Conservation (phyloP, 2,329 filamentous ascomycete genomes). For the Sporothrix brunneoviolacea region DNA sequence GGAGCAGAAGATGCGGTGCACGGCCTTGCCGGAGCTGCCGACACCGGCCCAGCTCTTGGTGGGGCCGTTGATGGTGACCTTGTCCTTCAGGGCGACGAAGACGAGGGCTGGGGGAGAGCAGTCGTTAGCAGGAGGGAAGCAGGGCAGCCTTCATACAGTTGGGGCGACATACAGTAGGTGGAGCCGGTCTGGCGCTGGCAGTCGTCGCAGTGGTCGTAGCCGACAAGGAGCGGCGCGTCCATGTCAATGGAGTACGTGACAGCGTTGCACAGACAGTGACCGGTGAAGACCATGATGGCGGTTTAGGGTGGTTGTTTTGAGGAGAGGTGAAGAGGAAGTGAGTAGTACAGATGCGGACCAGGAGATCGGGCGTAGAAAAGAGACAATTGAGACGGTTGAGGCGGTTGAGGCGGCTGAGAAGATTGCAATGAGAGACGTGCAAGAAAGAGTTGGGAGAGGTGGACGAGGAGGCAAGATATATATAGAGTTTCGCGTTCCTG, state of each 20-base stretch:
- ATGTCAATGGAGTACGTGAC: slow-evolving; percentile 60
- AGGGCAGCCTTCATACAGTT: background rate
- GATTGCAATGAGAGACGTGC: no score
- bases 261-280: slow-evolving; percentile 65
- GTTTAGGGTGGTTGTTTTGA: background rate
- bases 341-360: no score
- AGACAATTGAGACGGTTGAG: background rate
- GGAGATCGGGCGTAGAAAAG: no score
- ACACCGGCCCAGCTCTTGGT: slow-evolving; percentile 57
- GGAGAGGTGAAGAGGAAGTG: background rate
- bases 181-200: slow-evolving; percentile 65
- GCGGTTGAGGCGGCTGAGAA: no score
- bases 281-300: slow-evolving; percentile 55
- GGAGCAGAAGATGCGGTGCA: slow-evolving; percentile 63
- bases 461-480: background rate
- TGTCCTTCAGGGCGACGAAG: slow-evolving; percentile 58
- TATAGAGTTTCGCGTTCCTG: no score
- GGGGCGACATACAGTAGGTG: slow-evolving; percentile 51
- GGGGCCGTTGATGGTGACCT: slow-evolving; percentile 56
- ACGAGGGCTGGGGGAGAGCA: slow-evolving; percentile 52
- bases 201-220: slow-evolving; percentile 67
- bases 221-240: slow-evolving; percentile 46
- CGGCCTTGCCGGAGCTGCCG: slow-evolving; percentile 54
- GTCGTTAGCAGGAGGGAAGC: background rate
- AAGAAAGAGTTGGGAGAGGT: background rate